Percentiles rank a stretch among this genome's conserved stretches.
Evolutionary conservation across 345 rosid species (phyloP).

Genomic region (Lepidium africanum): DNA sequence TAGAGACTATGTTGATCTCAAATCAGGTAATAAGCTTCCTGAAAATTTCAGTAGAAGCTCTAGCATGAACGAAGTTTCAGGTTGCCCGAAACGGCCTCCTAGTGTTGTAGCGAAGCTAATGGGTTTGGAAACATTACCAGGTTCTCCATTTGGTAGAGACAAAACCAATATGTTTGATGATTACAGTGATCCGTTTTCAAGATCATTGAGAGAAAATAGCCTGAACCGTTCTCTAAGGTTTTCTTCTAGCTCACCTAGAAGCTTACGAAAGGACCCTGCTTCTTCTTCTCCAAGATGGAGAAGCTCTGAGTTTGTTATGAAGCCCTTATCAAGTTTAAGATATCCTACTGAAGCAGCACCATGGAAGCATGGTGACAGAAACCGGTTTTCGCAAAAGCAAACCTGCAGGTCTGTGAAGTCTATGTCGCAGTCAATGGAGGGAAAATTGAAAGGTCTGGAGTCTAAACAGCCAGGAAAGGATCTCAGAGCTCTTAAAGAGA

Average conservation of each 20-base stretch:
- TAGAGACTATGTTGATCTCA: slow-evolving; percentile 39
- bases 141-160: slow-evolving; percentile 37
- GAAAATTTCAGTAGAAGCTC: slow-evolving; percentile 41
- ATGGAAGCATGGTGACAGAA: slow-evolving; percentile 67
- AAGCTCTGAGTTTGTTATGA: slow-evolving; percentile 63
- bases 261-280: slow-evolving; percentile 45
- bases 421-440: slow-evolving; percentile 44
- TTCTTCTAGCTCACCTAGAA: slow-evolving; percentile 37
- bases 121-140: slow-evolving; percentile 84
- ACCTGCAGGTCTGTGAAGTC: slow-evolving; percentile 35
- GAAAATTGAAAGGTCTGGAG: slow-evolving; percentile 59
- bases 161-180: slow-evolving; percentile 24
- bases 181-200: slow-evolving; percentile 31
- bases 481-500: slow-evolving; percentile 72
- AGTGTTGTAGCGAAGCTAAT: slow-evolving; percentile 84
- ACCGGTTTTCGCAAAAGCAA: slow-evolving; percentile 39
- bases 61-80: slow-evolving; percentile 27
- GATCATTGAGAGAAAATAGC: slow-evolving; percentile 41
- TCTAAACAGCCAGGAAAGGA: slow-evolving; percentile 66
- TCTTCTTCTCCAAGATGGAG: slow-evolving; percentile 65
- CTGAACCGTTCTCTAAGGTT: slow-evolving; percentile 35
- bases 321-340: slow-evolving; percentile 57
- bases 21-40: slow-evolving; percentile 23
- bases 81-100: slow-evolving; percentile 49
- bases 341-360: slow-evolving; percentile 85